Evolutionary conservation across 176 grass and related monocot genomes (phyloP), one percentile per base, ranked within the genome.

Genomic region (Carex cristatella): DNA sequence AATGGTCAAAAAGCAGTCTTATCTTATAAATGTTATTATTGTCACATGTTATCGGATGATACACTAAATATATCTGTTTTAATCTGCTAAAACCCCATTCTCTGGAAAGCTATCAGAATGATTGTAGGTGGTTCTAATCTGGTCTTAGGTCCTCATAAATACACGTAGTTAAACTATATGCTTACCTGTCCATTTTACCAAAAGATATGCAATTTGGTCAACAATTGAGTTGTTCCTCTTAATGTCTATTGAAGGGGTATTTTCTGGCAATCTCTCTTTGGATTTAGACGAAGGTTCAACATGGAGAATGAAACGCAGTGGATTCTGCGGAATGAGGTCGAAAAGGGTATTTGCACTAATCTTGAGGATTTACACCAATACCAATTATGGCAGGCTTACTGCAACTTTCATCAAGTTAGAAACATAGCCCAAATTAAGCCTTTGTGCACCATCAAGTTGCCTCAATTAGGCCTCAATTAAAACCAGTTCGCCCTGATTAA

Each of bases 281-380:
- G 96, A 95, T 89, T 87, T 98, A 86, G 80, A 81, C 0, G 85
- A 99, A 38, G 86, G 62, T 27, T 95, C 96, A 70, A 67, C 91
- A 84, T 95, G 93, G 93, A 95, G 76, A 79, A 94, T 99, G 80
- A 92, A 90, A 13, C 83, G 90, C 56, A 92, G 93, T 91, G 93
- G 96, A 88, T 99, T 99, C 68, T 99, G 96, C 7, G 96, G 93
- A 72, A 95, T 99, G 93, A 88, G 96, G 42, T 95, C 96, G 69
- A 99, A 94, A 86, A 99, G 94, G 91, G 96, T 95, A 88, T 12
- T 61, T 63, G 7, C n/a, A 49, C 19, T 63, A 76, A 57, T 32
- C 74, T 56, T 78, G 3, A 56, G 48, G 10, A 33, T 54, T 35
- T 77, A 31, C 10, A 56, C 51, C 51, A 15, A 12, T 78, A 31